These are phyloP conservation scores for Trichoderma sp. DNA, from an alignment of 2,329 filamentous ascomycete species.

Conservation along the genomic window DNA sequence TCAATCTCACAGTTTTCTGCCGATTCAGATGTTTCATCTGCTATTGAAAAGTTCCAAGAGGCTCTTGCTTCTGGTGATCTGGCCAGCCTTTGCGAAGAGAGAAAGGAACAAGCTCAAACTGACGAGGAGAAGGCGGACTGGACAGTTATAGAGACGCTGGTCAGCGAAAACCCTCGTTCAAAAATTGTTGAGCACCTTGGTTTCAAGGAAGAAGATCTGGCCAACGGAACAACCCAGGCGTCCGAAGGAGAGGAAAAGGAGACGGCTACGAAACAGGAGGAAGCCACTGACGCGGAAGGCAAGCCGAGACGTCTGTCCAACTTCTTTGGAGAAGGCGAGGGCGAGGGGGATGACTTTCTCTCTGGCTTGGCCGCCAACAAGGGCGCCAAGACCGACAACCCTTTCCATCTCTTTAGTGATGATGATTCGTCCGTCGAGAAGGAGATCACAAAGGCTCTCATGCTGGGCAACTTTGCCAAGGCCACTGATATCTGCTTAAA, in stretches of 20 bases:
- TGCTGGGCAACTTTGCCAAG: constrained; percentile 87
- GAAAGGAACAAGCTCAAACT: constrained; percentile 71
- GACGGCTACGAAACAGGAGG: constrained; percentile 39
- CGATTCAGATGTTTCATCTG: constrained; percentile 79
- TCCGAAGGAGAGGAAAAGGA: constrained; percentile 33
- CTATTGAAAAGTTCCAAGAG: constrained; percentile 84
- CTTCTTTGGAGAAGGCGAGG: constrained; percentile 71
- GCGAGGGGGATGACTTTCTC: constrained; percentile 81
- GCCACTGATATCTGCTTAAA: constrained; percentile 86
- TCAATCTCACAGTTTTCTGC: constrained; percentile 85
- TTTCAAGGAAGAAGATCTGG: constrained; percentile 65
- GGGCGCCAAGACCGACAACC: constrained; percentile 88
- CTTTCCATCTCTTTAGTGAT: constrained; percentile 85
- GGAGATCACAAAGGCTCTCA: constrained; percentile 80
- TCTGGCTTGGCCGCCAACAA: constrained; percentile 84
- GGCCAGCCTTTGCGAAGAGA: constrained; percentile 74
- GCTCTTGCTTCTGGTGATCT: constrained; percentile 78
- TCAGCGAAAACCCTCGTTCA: constrained; percentile 80
- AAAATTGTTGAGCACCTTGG: constrained; percentile 87
- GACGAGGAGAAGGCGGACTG: constrained; percentile 96
- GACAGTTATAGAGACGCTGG: constrained; percentile 88
- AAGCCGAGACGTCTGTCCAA: constrained; percentile 69
- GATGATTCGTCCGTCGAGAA: constrained; percentile 84
- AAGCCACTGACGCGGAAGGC: constrained; percentile 35
- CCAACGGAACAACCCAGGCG: constrained; percentile 49